Evolutionary conservation across 208 protist genomes (phyloP).

Genomic region (Leishmania major): DNA sequence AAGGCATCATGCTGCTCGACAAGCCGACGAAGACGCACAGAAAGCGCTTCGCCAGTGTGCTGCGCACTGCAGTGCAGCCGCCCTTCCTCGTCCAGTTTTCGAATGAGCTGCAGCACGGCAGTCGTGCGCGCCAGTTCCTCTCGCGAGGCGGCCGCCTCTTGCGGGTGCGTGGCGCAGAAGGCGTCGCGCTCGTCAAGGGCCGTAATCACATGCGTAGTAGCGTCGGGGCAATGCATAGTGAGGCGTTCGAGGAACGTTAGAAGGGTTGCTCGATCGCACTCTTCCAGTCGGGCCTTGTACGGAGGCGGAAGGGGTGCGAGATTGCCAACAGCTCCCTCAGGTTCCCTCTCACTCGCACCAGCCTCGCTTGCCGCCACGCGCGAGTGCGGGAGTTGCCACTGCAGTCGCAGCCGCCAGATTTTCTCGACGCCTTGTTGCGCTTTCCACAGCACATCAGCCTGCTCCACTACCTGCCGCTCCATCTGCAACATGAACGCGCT

Average conservation of each 20-base stretch:
- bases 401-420: constrained; percentile 35
- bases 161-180: constrained; percentile 42
- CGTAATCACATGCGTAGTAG: constrained; percentile 32
- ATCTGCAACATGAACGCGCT: constrained; percentile 49
- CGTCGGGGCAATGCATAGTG: constrained; percentile 37
- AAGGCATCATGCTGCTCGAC: constrained; percentile 64
- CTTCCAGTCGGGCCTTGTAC: constrained; percentile 35
- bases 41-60: constrained; percentile 24
- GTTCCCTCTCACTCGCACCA: neutral
- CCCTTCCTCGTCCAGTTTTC: constrained; percentile 60
- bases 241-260: constrained; percentile 60
- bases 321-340: constrained; percentile 5
- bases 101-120: constrained; percentile 43
- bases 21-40: constrained; percentile 49
- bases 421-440: constrained; percentile 48
- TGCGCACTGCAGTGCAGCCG: constrained; percentile 47
- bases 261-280: constrained; percentile 64
- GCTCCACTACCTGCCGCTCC: constrained; percentile 54
- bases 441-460: constrained; percentile 62
- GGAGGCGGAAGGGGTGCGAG: constrained; percentile 32
- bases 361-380: neutral
- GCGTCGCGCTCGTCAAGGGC: constrained; percentile 60
- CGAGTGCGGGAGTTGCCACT: constrained; percentile 11
- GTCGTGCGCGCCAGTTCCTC: constrained; percentile 25
- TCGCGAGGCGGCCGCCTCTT: constrained; percentile 43